Base-by-base conservation (phyloP, 2,329 filamentous ascomycete genomes). In the Paraphoma chrysanthemicola region DNA sequence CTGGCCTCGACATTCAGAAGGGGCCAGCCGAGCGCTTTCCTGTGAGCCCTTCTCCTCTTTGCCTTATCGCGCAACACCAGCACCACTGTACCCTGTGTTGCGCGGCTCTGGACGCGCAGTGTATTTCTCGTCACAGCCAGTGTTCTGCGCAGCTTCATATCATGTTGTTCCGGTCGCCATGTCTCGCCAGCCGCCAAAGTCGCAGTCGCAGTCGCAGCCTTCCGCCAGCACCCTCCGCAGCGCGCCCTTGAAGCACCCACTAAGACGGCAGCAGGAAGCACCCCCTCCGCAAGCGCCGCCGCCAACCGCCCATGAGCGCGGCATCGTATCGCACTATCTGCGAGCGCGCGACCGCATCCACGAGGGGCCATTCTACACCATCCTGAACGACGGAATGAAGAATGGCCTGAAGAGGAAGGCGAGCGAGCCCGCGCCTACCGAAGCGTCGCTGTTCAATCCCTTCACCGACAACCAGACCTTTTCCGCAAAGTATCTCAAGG, bases 381-480 rank as follows among this genome's bases (percentile, higher is more conserved):
- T 85, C 16, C 77, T 86, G 5, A 81, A 78, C 56, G 77, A 83
- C 68, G 78, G 80, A 54, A 78, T 64, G 76, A 79, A 66, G 71
- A 80, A 67, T 60, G 70, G 74, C 59, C 69, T 82, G 62, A 74
- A 74, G 59, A 57, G 69, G 7, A 75, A 71, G 45, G 70, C 64
- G 30, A 68, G 60, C 49, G 71, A 78, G 56, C 80, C 81, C 17
- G 68, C 66, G n/a, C 68, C 72, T 11, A 71, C 72, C 44, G 71
- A 74, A 42, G 67, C 67, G 7, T 66, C 68, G 11, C 65, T 77
- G 0, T 85, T 87, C 66, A 85, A 89, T 69, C 84, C 86, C 1
- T 89, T 89, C 66, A 80, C 83, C 43, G 84, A 85, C 53, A 87
- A 87, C 73, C 83, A 84, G 39, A 86, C 85, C 0, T 89, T 86